Evolutionary conservation across 2,329 filamentous ascomycete species (phyloP), one percentile per base, ranked within the genome.

Genomic region (Diaporthe destruens): DNA sequence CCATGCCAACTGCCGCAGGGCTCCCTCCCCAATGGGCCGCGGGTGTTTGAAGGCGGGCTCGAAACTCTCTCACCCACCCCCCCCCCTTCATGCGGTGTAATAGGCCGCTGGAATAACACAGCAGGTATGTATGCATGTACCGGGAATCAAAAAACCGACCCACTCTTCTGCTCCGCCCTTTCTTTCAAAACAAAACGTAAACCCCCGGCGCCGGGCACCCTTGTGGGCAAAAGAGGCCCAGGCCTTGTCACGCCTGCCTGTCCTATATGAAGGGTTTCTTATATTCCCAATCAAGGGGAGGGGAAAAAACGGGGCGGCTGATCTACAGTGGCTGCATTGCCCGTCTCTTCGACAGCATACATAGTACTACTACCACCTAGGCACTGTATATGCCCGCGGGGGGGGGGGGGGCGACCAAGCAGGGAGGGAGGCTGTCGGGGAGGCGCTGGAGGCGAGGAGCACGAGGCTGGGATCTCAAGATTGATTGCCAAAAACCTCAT

Each of bases 191-290:
- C 44, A 66, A 65, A 65, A 29, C 29, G 29, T 16, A 53, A 66
- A 53, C 53, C 29, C 20, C 61, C 61, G 53, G 32, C 47, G 61
- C 44, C 61, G 61, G 61, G 61, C 61, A 66, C 32, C 61, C 61
- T 53, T 66, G 61, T 53, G 61, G 32, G 20, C 44, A 20, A 3
- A 3, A 6, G 11, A 36, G 11, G 34, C 7, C 34, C 29, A 29
- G 54, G 25, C 54, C 44, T 8, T 23, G 54, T 57, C 54, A 34
- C 34, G 36, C 42, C 39, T 49, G 59, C 44, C 61, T 49, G 44
- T 49, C 59, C 61, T 66, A 66, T 53, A 66, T 25, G 32, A 66
- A 12, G n/a, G 47, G 61, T 34, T 25, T n/a, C 51, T 39, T 6
- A 47, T 20, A 47, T 42, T 1, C 39, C 16, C 39, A 42, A 14